These are phyloP conservation scores for Phoenix dactylifera DNA, from an alignment of 176 grass and related monocot species.

Conservation along the genomic window DNA sequence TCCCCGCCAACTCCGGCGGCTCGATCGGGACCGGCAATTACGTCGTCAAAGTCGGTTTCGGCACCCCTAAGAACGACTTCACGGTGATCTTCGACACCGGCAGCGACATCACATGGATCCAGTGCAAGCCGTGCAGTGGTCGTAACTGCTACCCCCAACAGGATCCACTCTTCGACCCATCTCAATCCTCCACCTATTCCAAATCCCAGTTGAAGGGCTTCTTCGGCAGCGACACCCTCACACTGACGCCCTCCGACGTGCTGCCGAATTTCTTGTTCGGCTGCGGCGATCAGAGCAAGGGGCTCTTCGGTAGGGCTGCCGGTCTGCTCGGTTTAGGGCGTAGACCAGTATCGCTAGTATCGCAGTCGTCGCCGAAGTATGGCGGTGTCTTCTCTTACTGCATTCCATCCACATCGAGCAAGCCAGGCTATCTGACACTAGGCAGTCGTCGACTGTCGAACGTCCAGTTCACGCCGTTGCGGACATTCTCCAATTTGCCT, in stretches of 20 bases:
- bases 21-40: constrained; percentile 62
- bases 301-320: background rate
- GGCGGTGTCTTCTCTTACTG: constrained; percentile 9
- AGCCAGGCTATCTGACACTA: background rate
- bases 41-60: constrained; percentile 53
- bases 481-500: background rate
- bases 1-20: constrained; percentile 38
- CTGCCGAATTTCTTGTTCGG: constrained; percentile 61
- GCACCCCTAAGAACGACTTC: constrained; percentile 39
- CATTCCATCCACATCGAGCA: background rate
- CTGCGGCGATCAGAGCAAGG: constrained; percentile 41
- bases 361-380: background rate
- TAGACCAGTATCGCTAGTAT: background rate
- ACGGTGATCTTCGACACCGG: constrained; percentile 76
- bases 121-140: constrained; percentile 38
- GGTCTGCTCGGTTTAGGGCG: constrained; percentile 3
- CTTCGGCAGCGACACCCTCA: constrained; percentile 36
- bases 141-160: constrained; percentile 47
- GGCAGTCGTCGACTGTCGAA: background rate
- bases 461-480: background rate
- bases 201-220: background rate
- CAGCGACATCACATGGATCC: constrained; percentile 84
- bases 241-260: constrained; percentile 16
- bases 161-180: constrained; percentile 71
- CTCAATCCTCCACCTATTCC: constrained; percentile 40